Evolutionary conservation across 2,329 filamentous ascomycete genomes (phyloP).

Genomic region (Clarireedia sp.): DNA sequence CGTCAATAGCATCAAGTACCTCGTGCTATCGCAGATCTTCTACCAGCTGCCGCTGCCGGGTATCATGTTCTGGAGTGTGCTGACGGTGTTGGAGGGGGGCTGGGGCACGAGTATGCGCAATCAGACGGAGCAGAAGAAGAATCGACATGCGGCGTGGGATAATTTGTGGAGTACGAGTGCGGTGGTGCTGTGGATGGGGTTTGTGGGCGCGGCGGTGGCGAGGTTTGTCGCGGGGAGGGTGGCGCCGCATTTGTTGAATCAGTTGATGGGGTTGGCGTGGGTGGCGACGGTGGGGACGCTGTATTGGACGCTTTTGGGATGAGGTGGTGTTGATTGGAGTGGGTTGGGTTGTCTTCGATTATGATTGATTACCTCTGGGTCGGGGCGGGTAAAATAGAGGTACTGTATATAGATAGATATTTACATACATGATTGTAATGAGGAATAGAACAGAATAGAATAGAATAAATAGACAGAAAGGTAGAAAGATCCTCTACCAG

Average conservation of each 20-base stretch:
- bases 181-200: slow-evolving; percentile 15
- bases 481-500: too few relatives aligned
- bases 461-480: too few relatives aligned
- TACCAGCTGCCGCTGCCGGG: slow-evolving; percentile 31
- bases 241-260: slow-evolving; percentile 9
- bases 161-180: slow-evolving; percentile 14
- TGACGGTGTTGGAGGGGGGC: slow-evolving; percentile 29
- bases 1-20: slow-evolving; percentile 21
- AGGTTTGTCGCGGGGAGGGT: slow-evolving; percentile 3
- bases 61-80: slow-evolving; percentile 31
- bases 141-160: slow-evolving; percentile 7
- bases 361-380: too few relatives aligned
- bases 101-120: slow-evolving; percentile 33
- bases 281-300: slow-evolving; percentile 6
- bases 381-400: too few relatives aligned
- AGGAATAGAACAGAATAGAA: too few relatives aligned
- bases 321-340: background rate
- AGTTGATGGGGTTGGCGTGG: slow-evolving; percentile 9
- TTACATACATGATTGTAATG: too few relatives aligned
- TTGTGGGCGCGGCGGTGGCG: slow-evolving; percentile 12
- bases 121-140: slow-evolving; percentile 23
- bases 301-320: slow-evolving; percentile 9
- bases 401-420: too few relatives aligned
- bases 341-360: too few relatives aligned
- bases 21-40: slow-evolving; percentile 19